Evolutionary conservation across 148 eudicot species (phyloP).

Genomic region (Silene conica): DNA sequence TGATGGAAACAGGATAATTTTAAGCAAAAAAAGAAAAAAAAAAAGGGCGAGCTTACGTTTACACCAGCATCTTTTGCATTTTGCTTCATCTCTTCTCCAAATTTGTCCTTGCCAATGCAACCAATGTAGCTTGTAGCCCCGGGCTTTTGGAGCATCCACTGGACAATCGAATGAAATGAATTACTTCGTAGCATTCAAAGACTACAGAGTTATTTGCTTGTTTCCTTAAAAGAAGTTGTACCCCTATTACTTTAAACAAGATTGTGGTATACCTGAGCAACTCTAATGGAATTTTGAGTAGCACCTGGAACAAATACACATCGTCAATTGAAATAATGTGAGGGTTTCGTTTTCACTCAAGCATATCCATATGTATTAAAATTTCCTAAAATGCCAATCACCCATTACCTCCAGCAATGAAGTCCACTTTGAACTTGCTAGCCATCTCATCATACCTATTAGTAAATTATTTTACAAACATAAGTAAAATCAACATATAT

Average conservation of each 20-base stretch:
- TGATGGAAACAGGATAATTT: background rate
- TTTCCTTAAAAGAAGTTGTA: background rate
- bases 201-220: background rate
- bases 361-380: background rate
- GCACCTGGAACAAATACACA: slow-evolving; percentile 54
- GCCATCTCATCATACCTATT: slow-evolving; percentile 87
- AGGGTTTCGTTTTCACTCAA: background rate
- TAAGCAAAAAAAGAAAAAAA: background rate
- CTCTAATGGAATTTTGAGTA: slow-evolving; percentile 91
- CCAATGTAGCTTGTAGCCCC: slow-evolving; percentile 91
- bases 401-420: slow-evolving; percentile 88
- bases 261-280: slow-evolving; percentile 65
- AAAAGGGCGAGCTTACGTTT: slow-evolving; percentile 41
- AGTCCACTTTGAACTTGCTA: slow-evolving; percentile 73
- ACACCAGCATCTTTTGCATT: slow-evolving; percentile 71
- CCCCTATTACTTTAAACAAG: no score
- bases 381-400: background rate
- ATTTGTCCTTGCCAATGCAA: slow-evolving; percentile 96
- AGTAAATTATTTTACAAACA: background rate
- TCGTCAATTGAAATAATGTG: background rate
- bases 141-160: slow-evolving; percentile 98
- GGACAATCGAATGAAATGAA: slow-evolving; percentile 18
- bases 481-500: background rate
- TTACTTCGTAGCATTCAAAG: background rate
- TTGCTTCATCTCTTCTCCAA: slow-evolving; percentile 89